phyloP scores from a whole-genome alignment of 164 flowering plant genomes.

The Nelumbo lutea region DNA sequence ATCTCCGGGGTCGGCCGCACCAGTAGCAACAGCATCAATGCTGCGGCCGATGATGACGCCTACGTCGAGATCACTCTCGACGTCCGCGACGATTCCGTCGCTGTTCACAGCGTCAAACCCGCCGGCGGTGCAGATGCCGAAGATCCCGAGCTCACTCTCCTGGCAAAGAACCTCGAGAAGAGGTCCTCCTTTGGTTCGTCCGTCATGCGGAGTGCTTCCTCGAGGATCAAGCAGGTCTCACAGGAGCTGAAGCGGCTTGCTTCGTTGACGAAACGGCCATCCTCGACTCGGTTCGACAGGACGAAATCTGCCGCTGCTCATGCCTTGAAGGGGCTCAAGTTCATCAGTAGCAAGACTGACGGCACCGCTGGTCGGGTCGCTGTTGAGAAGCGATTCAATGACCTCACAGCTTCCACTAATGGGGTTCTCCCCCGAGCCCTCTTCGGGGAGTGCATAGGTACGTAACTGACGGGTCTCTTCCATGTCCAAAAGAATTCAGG shows the following conservation, averaged over 20 bases:
- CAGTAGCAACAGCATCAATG: slow-evolving; percentile 1
- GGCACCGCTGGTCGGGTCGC: slow-evolving; percentile 64
- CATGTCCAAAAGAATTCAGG: too few species aligned
- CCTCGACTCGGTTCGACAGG: slow-evolving; percentile 40
- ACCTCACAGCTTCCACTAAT: slow-evolving; percentile 27
- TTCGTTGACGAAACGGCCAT: slow-evolving; percentile 27
- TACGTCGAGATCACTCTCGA: slow-evolving; percentile 69
- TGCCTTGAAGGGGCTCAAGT: slow-evolving; percentile 84
- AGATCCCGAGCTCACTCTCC: slow-evolving; percentile 48
- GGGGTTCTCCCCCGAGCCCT: slow-evolving; percentile 34
- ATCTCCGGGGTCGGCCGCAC: slow-evolving; percentile 1
- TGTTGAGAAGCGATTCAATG: slow-evolving; percentile 44
- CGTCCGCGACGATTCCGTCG: slow-evolving; percentile 54
- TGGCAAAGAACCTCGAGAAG: slow-evolving; percentile 46
- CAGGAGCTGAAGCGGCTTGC: slow-evolving; percentile 58
- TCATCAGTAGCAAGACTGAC: slow-evolving; percentile 55
- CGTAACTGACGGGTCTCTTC: too few species aligned
- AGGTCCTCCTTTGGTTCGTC: slow-evolving; percentile 36
- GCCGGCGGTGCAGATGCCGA: slow-evolving; percentile 32
- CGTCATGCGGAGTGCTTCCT: slow-evolving; percentile 36
- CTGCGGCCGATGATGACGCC: slow-evolving; percentile 19
- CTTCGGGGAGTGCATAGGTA: slow-evolving; percentile 64
- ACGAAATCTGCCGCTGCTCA: slow-evolving; percentile 73
- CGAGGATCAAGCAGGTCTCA: slow-evolving; percentile 45
- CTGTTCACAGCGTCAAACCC: slow-evolving; percentile 58